Percentiles rank a stretch among this genome's conserved stretches.
These are phyloP conservation scores for Paxillus involutus DNA, from an alignment of 768 basidiomycete genomes.

Conservation along the genomic window DNA sequence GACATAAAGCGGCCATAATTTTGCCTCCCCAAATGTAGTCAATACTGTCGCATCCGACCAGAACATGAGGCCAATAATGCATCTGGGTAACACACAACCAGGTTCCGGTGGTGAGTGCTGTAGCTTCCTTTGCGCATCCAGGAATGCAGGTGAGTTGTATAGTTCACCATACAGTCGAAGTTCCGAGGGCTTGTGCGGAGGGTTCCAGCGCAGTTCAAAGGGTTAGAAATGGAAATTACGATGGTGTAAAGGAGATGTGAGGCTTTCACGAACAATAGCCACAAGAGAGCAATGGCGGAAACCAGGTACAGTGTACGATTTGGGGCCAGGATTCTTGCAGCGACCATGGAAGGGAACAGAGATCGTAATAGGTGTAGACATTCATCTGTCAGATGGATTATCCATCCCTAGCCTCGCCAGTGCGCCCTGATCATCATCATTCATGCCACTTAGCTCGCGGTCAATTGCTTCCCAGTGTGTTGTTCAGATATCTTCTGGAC, in stretches of 20 bases:
- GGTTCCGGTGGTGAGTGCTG: conserved; percentile 12
- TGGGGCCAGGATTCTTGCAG: neutral
- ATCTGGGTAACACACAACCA: conserved; percentile 10
- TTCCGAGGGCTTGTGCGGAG: neutral
- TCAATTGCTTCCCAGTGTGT: conserved; percentile 11
- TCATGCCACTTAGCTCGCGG: conserved; percentile 4
- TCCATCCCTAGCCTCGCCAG: neutral
- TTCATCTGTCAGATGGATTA: neutral
- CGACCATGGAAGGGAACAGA: conserved; percentile 1
- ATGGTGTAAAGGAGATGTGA: conserved; percentile 1
- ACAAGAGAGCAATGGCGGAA: conserved; percentile 16
- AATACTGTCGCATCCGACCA: conserved; percentile 35
- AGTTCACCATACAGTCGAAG: conserved; percentile 13
- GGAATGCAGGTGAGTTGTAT: conserved; percentile 13
- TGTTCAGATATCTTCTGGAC: conserved; percentile 10
- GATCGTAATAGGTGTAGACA: neutral
- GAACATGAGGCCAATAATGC: conserved; percentile 22
- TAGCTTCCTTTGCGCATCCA: conserved; percentile 14
- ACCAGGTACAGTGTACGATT: neutral
- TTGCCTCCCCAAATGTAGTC: conserved; percentile 28
- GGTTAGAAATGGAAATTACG: conserved; percentile 19
- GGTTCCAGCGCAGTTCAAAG: conserved; percentile 15
- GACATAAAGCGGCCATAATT: conserved; percentile 26
- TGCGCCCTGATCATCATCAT: neutral
- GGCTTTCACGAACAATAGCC: conserved; percentile 12